These are phyloP conservation scores for Fusarium zealandicum DNA, from an alignment of 2,329 filamentous ascomycete species.

Conservation along the genomic window DNA sequence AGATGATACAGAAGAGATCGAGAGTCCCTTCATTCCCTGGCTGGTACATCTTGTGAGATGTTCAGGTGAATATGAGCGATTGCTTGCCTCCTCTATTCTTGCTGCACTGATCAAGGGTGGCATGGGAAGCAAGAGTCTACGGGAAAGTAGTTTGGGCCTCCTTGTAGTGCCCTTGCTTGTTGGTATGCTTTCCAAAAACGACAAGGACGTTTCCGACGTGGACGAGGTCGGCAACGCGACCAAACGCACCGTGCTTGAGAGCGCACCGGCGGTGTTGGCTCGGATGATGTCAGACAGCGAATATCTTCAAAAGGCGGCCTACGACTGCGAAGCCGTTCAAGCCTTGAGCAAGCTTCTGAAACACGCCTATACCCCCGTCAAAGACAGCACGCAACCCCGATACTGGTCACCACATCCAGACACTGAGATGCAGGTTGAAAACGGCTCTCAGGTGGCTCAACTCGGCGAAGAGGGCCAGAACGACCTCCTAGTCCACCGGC, in stretches of 20 bases:
- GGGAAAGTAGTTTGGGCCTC: slow-evolving; percentile 70
- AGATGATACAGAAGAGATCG: slow-evolving; percentile 62
- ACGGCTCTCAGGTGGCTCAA: slow-evolving; percentile 49
- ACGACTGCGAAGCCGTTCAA: slow-evolving; percentile 65
- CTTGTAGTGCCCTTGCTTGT: slow-evolving; percentile 76
- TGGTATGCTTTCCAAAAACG: slow-evolving; percentile 59
- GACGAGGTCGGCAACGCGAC: slow-evolving; percentile 48
- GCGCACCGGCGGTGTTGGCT: slow-evolving; percentile 77
- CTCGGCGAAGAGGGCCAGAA: slow-evolving; percentile 70
- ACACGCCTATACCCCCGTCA: slow-evolving; percentile 57
- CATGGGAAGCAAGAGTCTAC: slow-evolving; percentile 64
- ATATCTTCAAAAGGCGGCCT: slow-evolving; percentile 80
- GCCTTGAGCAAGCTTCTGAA: slow-evolving; percentile 58
- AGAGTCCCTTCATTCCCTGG: slow-evolving; percentile 77
- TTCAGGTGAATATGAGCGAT: slow-evolving; percentile 62
- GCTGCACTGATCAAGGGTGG: slow-evolving; percentile 74
- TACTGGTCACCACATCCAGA: slow-evolving; percentile 52
- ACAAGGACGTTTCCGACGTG: slow-evolving; percentile 55
- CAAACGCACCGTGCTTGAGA: slow-evolving; percentile 64
- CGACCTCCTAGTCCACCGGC: slow-evolving; percentile 69
- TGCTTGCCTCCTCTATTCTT: slow-evolving; percentile 74
- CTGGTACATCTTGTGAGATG: slow-evolving; percentile 70
- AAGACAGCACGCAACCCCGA: slow-evolving; percentile 41
- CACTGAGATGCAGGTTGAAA: slow-evolving; percentile 45
- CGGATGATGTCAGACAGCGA: slow-evolving; percentile 80